Evolutionary conservation across 441 rosid genomes (phyloP), one percentile per base, ranked within the genome.

Genomic region (Metrosideros polymorpha): DNA sequence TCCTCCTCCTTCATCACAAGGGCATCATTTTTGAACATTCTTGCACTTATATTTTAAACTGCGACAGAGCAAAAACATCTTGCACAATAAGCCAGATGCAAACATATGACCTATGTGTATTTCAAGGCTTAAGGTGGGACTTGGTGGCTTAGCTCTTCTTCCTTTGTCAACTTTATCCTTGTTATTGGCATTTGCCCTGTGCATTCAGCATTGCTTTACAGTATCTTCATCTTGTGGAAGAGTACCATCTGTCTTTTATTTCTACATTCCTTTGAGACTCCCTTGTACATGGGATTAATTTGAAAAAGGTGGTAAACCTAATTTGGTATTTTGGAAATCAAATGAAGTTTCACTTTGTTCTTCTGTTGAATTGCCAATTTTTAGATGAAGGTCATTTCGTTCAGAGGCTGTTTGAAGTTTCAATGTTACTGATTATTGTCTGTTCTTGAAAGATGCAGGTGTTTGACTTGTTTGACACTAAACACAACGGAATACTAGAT

Each of bases 401-500:
- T 61, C 42, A 7, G 75, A 17, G 42, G 10, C 42, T 61, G 42
- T 61, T 61, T 61, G 75, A 61, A 61, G 75, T 61, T 15, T 30
- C 12, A 29, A 15, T 61, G 39, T 61, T 17, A 61, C 24, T 61
- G 75, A 61, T 61, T 61, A 61, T 61, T 61, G 75, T 61, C 39
- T 61, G 22, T 61, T 61, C 42, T 30, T 61, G 75, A 61, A 61
- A 61, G 42, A 61, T 91, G 85, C 92, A 96, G 99, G 99, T 97
- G 47, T 97, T 97, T 86, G 99, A 96, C 91, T 91, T 97, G 92
- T 96, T 97, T 84, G 99, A 97, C 89, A 94, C 97, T 84, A 97
- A 97, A 86, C 99, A 97, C 89, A 96, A 96, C 91, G 99, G 99
- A 85, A 95, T 97, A 85, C 92, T 97, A 39, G 99, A 98, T 83